phyloP scores from a whole-genome alignment of 129 eudicot genomes.

The Chrysanthemum seticuspe region DNA sequence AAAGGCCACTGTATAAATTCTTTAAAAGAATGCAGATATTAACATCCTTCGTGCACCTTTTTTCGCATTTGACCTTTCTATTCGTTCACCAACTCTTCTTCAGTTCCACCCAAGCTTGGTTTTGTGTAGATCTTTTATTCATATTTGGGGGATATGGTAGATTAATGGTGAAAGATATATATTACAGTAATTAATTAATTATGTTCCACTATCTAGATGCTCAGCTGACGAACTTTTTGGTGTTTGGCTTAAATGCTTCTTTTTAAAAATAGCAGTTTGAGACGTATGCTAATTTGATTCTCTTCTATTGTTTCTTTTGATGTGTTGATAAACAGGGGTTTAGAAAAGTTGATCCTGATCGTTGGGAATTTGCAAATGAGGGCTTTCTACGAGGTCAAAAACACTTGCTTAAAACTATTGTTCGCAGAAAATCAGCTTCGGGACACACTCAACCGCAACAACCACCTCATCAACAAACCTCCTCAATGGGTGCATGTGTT shows the following conservation, averaged over 20 bases:
- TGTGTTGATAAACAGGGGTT: conserved; percentile 58
- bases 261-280: background rate
- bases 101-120: too few relatives aligned
- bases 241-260: background rate
- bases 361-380: conserved; percentile 95
- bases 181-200: too few relatives aligned
- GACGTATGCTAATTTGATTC: conserved; percentile 12
- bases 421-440: conserved; percentile 62
- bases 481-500: conserved; percentile 71
- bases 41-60: background rate
- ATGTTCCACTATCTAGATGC: too few relatives aligned
- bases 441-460: conserved; percentile 59
- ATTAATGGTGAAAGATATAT: too few relatives aligned
- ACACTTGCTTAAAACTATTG: conserved; percentile 65
- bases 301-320: conserved; percentile 3
- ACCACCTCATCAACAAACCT: conserved; percentile 49
- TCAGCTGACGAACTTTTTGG: too few relatives aligned
- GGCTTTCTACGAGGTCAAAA: conserved; percentile 82
- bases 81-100: too few relatives aligned
- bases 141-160: too few relatives aligned
- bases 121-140: too few relatives aligned
- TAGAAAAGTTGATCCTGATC: conserved; percentile 85
- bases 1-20: background rate
- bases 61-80: too few relatives aligned
- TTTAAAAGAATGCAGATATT: background rate